Conservation (phyloP, 139 green algal genomes). For the Dunaliella primolecta region DNA sequence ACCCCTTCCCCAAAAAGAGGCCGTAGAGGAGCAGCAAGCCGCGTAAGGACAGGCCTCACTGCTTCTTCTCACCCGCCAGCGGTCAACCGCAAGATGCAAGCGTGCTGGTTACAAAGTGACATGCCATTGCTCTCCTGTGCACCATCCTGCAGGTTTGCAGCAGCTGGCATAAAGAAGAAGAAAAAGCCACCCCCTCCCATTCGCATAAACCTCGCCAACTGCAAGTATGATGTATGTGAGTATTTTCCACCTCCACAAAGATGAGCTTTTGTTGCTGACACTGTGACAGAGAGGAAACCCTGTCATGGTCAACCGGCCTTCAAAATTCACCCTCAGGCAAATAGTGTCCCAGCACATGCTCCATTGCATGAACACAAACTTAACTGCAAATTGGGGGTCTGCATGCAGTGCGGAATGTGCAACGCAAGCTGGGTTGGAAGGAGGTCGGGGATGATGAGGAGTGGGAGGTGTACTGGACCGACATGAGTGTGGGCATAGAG, state of each 20-base stretch:
- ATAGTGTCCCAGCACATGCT: neutral
- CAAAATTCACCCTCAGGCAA: neutral
- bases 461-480: slow-evolving; percentile 74
- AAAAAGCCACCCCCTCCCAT: slow-evolving; percentile 38
- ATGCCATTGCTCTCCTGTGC: too few species aligned
- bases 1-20: too few species aligned
- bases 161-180: slow-evolving; percentile 21
- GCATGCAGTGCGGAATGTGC: slow-evolving; percentile 52
- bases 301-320: too few species aligned
- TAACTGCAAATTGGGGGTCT: neutral
- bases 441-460: slow-evolving; percentile 66
- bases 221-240: slow-evolving; percentile 80
- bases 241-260: too few species aligned
- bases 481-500: slow-evolving; percentile 70
- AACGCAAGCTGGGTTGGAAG: slow-evolving; percentile 68
- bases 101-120: too few species aligned
- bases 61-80: too few species aligned
- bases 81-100: neutral
- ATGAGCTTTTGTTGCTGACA: too few species aligned
- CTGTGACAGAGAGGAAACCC: too few species aligned
- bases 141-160: neutral
- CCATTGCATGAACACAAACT: neutral
- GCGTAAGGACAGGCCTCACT: too few species aligned
- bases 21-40: too few species aligned
- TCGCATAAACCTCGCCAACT: slow-evolving; percentile 60